Base-by-base conservation (phyloP, 345 rosid genomes). In the Eucalyptus lansdowneana region DNA sequence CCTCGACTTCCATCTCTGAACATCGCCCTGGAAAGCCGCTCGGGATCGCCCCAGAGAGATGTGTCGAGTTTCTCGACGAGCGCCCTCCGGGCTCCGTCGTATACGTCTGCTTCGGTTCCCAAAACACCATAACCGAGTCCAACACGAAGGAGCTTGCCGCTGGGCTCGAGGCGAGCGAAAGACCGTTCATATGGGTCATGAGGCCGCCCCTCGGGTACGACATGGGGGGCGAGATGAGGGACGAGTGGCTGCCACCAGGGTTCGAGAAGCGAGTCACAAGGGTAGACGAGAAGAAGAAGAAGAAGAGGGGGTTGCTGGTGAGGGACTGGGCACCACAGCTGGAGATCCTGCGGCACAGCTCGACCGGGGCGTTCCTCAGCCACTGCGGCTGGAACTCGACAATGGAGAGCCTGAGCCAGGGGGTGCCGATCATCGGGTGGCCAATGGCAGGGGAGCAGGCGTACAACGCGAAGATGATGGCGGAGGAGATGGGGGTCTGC, bases 311-410 rank as follows among this genome's bases (percentile, higher is more conserved):
- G 3, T 60, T 95, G 88, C 14, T 94, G 90, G 94, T 94, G 87
- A 86, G 81, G 21, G 87, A 90, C 89, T 95, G 94, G 95, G 96
- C 93, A 54, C 94, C 96, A 5, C 96, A 95, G 85, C 50, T 93
- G 92, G 94, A 91, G 86, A 95, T 94, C 9, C 91, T 94, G 89
- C 88, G 90, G 15, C 96, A 94, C 37, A 15, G 51, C 40, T 93
- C 96, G 2, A 94, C 93, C 1, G 93, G 94, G 44, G 94, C 92
- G 22, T 94, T 95, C 88, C 40, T 94, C 17, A 94, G 94, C 89
- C 94, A 94, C 56, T 94, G 96, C 29, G 96, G 96, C 14, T 94
- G 96, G 96, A 95, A 95, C 88, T 94, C 94, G 4, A 90, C 90
- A 17, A 4, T 92, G 93, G 96, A 95, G 89, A 93, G 96, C 91